A percentile compares a stretch with the other conserved stretches of the same genome.
Conservation (phyloP, 202 grass and related monocot genomes). For the Zizania palustris region DNA sequence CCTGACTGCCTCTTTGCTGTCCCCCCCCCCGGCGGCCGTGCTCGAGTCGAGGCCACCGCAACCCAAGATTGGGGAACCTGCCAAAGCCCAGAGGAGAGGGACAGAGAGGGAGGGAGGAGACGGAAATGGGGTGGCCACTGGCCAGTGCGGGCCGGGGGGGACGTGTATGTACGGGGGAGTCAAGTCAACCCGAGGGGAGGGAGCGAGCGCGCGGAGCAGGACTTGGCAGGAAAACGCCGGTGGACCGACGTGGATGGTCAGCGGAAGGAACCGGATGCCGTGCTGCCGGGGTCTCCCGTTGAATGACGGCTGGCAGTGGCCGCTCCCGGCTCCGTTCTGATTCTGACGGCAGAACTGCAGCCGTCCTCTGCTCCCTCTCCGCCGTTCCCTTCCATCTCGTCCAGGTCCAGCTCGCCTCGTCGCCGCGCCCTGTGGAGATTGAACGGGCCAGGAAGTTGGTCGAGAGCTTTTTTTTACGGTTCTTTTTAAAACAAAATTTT, state of each 20-base stretch:
- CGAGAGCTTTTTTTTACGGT: too few relatives aligned
- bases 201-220: constrained; percentile 28
- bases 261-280: constrained; percentile 40
- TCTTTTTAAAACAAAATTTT: too few relatives aligned
- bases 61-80: constrained; percentile 7
- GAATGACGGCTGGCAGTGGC: constrained; percentile 25
- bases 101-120: constrained; percentile 5
- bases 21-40: constrained; percentile 26
- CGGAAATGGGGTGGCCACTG: constrained; percentile 24
- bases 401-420: too few relatives aligned
- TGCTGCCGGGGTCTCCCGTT: constrained; percentile 30
- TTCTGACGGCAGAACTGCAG: not conserved
- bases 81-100: not conserved
- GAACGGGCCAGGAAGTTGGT: not conserved
- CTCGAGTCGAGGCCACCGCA: not conserved
- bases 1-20: constrained; percentile 12
- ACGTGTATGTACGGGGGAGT: constrained; percentile 27
- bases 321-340: not conserved
- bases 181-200: constrained; percentile 62
- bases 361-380: not conserved
- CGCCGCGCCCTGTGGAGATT: not conserved
- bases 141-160: not conserved
- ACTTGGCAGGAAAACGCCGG: constrained; percentile 12
- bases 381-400: not conserved
- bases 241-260: constrained; percentile 30